Conservation (phyloP, 306 rosid species). For the Quercus berberidifolia region DNA sequence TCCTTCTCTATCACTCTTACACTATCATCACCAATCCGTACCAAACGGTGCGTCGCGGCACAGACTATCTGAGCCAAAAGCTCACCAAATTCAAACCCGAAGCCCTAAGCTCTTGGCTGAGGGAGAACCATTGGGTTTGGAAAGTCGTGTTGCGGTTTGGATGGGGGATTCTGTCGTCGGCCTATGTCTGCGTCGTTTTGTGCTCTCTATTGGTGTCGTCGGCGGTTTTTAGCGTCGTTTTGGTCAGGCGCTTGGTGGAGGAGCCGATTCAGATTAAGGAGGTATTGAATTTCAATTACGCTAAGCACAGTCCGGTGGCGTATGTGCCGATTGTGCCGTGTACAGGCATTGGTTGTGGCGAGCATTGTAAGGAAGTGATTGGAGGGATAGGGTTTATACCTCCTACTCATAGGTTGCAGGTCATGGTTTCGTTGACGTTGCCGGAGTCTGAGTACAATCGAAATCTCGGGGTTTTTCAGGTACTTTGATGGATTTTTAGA, state of each 20-base stretch:
- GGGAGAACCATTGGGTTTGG: slow-evolving; percentile 47
- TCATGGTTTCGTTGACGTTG: slow-evolving; percentile 40
- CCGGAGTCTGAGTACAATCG: slow-evolving; percentile 81
- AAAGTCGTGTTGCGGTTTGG: slow-evolving; percentile 46
- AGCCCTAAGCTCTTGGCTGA: slow-evolving; percentile 26
- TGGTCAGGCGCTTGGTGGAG: slow-evolving; percentile 48
- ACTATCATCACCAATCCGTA: slow-evolving; percentile 56
- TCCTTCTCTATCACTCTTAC: slow-evolving; percentile 35
- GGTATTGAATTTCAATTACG: slow-evolving; percentile 65
- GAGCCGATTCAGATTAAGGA: slow-evolving; percentile 58
- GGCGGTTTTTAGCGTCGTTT: slow-evolving; percentile 43
- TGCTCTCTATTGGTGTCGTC: slow-evolving; percentile 48
- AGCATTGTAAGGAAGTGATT: slow-evolving; percentile 25
- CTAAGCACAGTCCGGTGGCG: slow-evolving; percentile 63
- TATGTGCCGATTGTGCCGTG: slow-evolving; percentile 53
- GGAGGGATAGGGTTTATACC: slow-evolving; percentile 41
- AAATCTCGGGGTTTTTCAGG: slow-evolving; percentile 88
- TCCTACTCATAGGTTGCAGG: slow-evolving; percentile 44
- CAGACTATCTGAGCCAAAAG: slow-evolving; percentile 21
- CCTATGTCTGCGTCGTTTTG: slow-evolving; percentile 51
- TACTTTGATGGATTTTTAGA: slow-evolving; percentile 21
- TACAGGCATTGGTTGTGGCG: slow-evolving; percentile 29
- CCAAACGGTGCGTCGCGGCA: slow-evolving; percentile 36
- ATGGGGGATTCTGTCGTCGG: slow-evolving; percentile 66
- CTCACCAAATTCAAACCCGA: slow-evolving; percentile 11